Evolutionary conservation across 768 basidiomycete genomes (phyloP).

Genomic region (Kwoniella botswanensis): DNA sequence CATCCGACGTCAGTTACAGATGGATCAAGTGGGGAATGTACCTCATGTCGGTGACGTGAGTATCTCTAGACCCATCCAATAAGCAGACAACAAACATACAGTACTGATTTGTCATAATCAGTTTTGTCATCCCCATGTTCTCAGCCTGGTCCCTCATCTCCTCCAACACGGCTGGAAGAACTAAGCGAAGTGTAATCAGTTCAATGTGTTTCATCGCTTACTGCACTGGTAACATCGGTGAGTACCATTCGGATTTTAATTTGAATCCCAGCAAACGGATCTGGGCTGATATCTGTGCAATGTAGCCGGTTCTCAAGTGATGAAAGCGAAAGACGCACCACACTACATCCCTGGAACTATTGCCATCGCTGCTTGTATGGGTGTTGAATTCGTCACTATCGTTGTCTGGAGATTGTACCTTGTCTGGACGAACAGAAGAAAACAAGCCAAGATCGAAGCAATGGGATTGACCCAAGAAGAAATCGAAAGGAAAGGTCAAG

Average conservation of each 20-base stretch:
- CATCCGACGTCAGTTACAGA: constrained; percentile 5
- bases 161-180: constrained; percentile 39
- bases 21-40: constrained; percentile 28
- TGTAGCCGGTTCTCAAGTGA: constrained; percentile 27
- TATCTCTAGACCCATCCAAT: not conserved
- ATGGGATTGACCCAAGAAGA: constrained; percentile 30
- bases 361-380: constrained; percentile 32
- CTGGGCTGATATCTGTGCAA: not conserved
- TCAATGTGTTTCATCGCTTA: constrained; percentile 32
- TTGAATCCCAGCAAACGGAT: not conserved
- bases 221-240: constrained; percentile 39
- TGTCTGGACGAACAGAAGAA: constrained; percentile 34
- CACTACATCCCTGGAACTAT: constrained; percentile 37
- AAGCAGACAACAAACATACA: no score
- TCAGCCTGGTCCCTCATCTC: constrained; percentile 37
- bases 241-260: constrained; percentile 3
- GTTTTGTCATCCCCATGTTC: constrained; percentile 31
- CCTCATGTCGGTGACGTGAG: constrained; percentile 33
- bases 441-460: constrained; percentile 10
- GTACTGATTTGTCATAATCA: not conserved
- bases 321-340: constrained; percentile 39
- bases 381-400: constrained; percentile 30
- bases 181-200: constrained; percentile 39
- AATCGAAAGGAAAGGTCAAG: constrained; percentile 31
- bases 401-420: constrained; percentile 36